Evolutionary conservation across 805 yeast species (phyloP).

Genomic region (Metschnikowia gelsemii): DNA sequence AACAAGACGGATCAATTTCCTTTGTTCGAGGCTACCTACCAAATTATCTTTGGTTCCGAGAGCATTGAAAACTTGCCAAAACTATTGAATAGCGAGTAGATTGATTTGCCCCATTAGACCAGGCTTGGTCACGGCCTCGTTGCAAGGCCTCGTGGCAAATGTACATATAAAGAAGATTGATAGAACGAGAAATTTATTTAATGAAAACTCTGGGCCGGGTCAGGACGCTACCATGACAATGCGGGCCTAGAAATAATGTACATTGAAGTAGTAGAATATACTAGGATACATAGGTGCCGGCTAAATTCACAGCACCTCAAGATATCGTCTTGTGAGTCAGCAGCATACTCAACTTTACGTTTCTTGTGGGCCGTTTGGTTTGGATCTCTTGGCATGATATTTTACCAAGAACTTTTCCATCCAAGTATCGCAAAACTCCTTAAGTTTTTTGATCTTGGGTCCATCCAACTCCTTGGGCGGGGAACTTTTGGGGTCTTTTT

Average conservation of each 20-base stretch:
- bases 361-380: conserved; percentile 2
- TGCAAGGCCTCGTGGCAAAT: conserved; percentile 1
- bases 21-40: conserved; percentile 73
- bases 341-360: background rate
- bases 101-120: background rate
- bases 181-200: too few relatives aligned
- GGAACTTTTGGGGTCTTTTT: conserved; percentile 38
- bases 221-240: too few relatives aligned
- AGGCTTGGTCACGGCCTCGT: background rate
- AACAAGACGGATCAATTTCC: conserved; percentile 72
- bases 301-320: too few relatives aligned
- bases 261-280: too few relatives aligned
- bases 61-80: conserved; percentile 74
- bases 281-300: too few relatives aligned
- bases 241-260: too few relatives aligned
- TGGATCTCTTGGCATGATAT: conserved; percentile 40
- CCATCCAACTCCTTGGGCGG: conserved; percentile 59
- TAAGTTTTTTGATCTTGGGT: conserved; percentile 69
- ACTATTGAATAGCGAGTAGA: conserved; percentile 47
- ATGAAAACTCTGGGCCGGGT: too few relatives aligned
- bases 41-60: conserved; percentile 73
- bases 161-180: conserved; percentile 3
- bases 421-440: conserved; percentile 57
- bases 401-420: conserved; percentile 65
- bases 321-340: too few relatives aligned